Evolutionary conservation across 2,329 filamentous ascomycete genomes (phyloP).

Genomic region (Blastomyces parvus): DNA sequence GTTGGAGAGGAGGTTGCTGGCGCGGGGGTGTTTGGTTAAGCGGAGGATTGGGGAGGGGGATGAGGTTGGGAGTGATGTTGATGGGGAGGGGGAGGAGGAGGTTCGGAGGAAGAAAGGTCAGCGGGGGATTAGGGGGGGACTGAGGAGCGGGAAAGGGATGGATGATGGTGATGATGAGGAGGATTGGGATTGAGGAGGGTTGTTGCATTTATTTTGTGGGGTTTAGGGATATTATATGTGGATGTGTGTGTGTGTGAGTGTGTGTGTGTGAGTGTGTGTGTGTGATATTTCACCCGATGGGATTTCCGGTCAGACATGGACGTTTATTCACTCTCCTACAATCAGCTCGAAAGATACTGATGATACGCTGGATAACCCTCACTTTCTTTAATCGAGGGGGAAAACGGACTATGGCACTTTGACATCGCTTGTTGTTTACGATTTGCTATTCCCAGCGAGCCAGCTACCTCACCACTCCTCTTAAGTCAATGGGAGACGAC

Average conservation of each 20-base stretch:
- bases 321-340: background rate
- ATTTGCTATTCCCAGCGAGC: background rate
- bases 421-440: background rate
- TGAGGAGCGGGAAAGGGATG: constrained; percentile 21
- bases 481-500: background rate
- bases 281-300: background rate
- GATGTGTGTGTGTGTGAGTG: no score
- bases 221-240: background rate
- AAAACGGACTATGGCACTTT: background rate
- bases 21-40: constrained; percentile 30
- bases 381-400: background rate
- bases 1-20: constrained; percentile 36
- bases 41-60: constrained; percentile 26
- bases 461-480: background rate
- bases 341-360: background rate
- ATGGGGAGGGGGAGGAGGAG: constrained; percentile 19
- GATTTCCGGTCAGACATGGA: background rate
- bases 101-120: constrained; percentile 18
- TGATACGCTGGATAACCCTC: background rate
- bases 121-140: constrained; percentile 14
- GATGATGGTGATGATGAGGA: constrained; percentile 30
- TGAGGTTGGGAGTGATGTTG: constrained; percentile 18
- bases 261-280: no score
- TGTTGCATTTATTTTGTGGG: background rate
- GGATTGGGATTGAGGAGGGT: constrained; percentile 37